phyloP scores from a whole-genome alignment of 148 eudicot genomes.

The Spergularia marina region DNA sequence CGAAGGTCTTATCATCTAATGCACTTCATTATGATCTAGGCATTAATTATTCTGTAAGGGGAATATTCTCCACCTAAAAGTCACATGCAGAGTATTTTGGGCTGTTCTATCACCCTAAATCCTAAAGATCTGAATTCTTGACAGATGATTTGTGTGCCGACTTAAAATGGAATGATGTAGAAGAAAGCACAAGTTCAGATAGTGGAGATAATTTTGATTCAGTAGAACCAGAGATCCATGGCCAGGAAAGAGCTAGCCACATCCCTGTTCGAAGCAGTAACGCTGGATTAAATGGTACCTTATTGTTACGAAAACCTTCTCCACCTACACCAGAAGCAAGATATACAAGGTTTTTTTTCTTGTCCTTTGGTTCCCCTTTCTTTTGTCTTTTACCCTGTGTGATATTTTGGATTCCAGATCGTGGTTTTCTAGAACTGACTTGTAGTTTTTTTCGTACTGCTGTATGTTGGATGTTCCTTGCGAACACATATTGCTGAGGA shows the following conservation, averaged over 20 bases:
- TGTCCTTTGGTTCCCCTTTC: background rate
- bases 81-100: background rate
- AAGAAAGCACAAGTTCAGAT: slow-evolving; percentile 11
- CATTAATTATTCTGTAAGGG: background rate
- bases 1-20: slow-evolving; percentile 1
- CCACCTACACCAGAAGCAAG: slow-evolving; percentile 12
- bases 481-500: background rate
- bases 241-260: slow-evolving; percentile 21
- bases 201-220: slow-evolving; percentile 28
- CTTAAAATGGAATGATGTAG: slow-evolving; percentile 6
- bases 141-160: slow-evolving; percentile 38
- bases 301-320: slow-evolving; percentile 10
- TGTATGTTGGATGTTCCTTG: background rate
- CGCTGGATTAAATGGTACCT: slow-evolving; percentile 29
- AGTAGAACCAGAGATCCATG: slow-evolving; percentile 19
- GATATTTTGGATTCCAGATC: background rate
- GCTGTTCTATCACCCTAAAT: too few relatives aligned
- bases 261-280: slow-evolving; percentile 20
- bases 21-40: background rate
- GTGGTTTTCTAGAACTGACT: background rate
- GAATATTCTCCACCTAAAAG: background rate
- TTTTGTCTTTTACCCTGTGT: background rate
- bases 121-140: slow-evolving; percentile 7
- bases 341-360: slow-evolving; percentile 13
- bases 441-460: background rate